phyloP scores from a whole-genome alignment of 2,329 filamentous ascomycete genomes.

The Decorospora gaudefroyi region DNA sequence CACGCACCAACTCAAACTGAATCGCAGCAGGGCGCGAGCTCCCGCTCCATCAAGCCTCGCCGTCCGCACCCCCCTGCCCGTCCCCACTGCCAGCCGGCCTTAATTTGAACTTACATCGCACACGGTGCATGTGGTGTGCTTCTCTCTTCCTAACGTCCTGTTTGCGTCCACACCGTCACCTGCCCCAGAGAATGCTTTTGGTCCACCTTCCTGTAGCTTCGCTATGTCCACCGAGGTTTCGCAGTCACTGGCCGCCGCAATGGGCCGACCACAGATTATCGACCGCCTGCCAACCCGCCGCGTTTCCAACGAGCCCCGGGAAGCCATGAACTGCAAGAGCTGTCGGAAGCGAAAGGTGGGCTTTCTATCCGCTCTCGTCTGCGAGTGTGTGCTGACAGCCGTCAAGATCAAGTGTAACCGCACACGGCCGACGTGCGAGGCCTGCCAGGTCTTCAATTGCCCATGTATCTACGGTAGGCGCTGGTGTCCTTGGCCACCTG shows the following conservation, averaged over 20 bases:
- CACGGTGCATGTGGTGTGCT: conserved; percentile 34
- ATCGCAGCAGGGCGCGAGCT: conserved; percentile 37
- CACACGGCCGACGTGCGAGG: conserved; percentile 80
- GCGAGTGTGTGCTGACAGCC: conserved; percentile 18
- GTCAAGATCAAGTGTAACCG: conserved; percentile 88
- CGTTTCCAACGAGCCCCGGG: conserved; percentile 74
- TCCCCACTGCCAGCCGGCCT: conserved; percentile 44
- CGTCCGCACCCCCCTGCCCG: conserved; percentile 35
- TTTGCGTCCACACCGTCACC: conserved; percentile 18
- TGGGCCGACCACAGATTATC: conserved; percentile 79
- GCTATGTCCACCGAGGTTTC: conserved; percentile 42
- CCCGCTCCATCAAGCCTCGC: conserved; percentile 41
- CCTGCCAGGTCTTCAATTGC: conserved; percentile 86
- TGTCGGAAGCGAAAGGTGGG: conserved; percentile 86
- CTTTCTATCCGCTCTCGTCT: conserved; percentile 11
- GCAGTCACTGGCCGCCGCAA: conserved; percentile 48
- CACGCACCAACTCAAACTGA: conserved; percentile 31
- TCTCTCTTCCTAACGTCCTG: conserved; percentile 32
- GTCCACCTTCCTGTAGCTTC: conserved; percentile 25
- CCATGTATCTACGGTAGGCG: conserved; percentile 80
- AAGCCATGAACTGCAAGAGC: conserved; percentile 95
- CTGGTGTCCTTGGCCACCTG: conserved; percentile 8
- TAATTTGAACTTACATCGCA: conserved; percentile 48
- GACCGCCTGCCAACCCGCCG: conserved; percentile 74
- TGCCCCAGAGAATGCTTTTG: conserved; percentile 44